Evolutionary conservation across 202 grass and related monocot species (phyloP).

Genomic region (Digitaria exilis): DNA sequence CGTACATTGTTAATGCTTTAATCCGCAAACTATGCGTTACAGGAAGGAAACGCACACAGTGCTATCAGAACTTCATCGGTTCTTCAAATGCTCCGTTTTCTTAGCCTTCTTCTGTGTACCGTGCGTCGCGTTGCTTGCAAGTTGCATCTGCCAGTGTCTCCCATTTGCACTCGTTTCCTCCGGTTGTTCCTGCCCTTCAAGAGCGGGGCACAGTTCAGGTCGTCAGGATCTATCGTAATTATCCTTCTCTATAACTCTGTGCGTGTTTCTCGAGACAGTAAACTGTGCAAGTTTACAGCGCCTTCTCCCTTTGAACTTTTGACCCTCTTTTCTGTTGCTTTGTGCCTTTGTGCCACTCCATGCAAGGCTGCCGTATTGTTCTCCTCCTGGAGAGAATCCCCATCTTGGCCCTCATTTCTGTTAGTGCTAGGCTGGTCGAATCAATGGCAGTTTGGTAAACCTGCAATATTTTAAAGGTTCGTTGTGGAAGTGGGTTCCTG

Average conservation of each 20-base stretch:
- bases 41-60: background rate
- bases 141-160: background rate
- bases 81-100: background rate
- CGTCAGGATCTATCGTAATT: conserved; percentile 38
- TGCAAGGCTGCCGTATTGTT: conserved; percentile 39
- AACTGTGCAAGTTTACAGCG: conserved; percentile 45
- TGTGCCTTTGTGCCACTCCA: conserved; percentile 12
- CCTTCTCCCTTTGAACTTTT: conserved; percentile 24
- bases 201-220: conserved; percentile 15
- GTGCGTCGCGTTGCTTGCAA: background rate
- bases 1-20: background rate
- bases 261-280: background rate
- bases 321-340: conserved; percentile 1
- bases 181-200: background rate
- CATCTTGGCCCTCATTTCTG: background rate
- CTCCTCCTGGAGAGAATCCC: conserved; percentile 4
- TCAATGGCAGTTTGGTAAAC: conserved; percentile 33
- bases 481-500: conserved; percentile 33
- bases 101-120: background rate
- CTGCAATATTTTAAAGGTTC: conserved; percentile 33
- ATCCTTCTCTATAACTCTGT: conserved; percentile 13
- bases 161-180: background rate
- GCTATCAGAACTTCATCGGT: background rate
- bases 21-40: background rate
- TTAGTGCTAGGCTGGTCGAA: background rate